A percentile compares a stretch with the other conserved stretches of the same genome.
These are phyloP conservation scores for Sedum album DNA, from an alignment of 164 flowering plant genomes.

Conservation along the genomic window DNA sequence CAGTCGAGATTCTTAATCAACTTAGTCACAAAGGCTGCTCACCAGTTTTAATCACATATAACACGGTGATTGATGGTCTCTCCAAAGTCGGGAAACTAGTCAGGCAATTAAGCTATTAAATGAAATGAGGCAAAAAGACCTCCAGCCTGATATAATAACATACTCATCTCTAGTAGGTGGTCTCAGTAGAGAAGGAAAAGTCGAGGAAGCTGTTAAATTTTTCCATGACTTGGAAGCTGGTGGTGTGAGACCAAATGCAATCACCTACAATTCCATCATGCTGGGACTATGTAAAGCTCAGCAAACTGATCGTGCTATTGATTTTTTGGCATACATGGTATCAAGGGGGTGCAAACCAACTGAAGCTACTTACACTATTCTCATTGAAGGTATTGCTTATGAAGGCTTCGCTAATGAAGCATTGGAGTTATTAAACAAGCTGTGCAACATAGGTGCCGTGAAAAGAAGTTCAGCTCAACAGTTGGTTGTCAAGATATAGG, in stretches of 20 bases:
- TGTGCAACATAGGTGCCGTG: constrained; percentile 63
- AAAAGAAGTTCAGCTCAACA: constrained; percentile 58
- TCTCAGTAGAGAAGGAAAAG: constrained; percentile 75
- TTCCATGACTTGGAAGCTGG: constrained; percentile 51
- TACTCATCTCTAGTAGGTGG: constrained; percentile 71
- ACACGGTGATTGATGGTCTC: constrained; percentile 84
- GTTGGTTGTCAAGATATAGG: constrained; percentile 45
- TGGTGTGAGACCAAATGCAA: constrained; percentile 59
- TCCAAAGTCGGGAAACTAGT: constrained; percentile 58
- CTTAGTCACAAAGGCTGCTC: constrained; percentile 64
- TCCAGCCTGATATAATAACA: constrained; percentile 71
- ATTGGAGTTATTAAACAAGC: constrained; percentile 50
- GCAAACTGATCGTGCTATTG: constrained; percentile 68
- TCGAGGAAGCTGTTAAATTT: constrained; percentile 63
- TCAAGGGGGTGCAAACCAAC: constrained; percentile 76
- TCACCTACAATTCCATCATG: constrained; percentile 70
- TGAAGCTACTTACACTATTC: constrained; percentile 68
- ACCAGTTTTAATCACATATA: constrained; percentile 79
- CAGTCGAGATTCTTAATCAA: constrained; percentile 65
- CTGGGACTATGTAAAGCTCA: constrained; percentile 78
- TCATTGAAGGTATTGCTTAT: constrained; percentile 71
- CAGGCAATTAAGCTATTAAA: constrained; percentile 45
- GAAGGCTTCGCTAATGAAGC: constrained; percentile 75
- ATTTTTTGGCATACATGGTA: constrained; percentile 66
- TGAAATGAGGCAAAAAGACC: constrained; percentile 66